These are phyloP conservation scores for Termitomyces sp. DNA, from an alignment of 768 basidiomycete genomes.

Conservation along the genomic window DNA sequence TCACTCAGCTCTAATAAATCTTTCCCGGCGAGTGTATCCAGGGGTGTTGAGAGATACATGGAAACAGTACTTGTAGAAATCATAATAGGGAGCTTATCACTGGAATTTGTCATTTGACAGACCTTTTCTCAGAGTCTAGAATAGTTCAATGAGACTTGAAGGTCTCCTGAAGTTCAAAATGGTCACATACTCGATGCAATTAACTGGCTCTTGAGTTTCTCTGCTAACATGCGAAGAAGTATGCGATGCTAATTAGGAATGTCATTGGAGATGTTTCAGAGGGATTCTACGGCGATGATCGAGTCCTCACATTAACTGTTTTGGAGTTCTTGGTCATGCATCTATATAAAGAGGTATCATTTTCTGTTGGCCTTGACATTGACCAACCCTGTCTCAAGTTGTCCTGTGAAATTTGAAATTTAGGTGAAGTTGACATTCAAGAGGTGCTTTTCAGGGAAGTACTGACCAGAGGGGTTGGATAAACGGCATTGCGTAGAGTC, in stretches of 20 bases:
- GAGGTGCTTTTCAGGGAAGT: not conserved
- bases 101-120: not conserved
- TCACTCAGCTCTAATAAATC: conserved; percentile 15
- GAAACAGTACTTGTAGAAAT: not conserved
- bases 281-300: no score
- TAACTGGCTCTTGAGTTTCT: conserved; percentile 11
- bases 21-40: conserved; percentile 16
- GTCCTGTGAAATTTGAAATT: no score
- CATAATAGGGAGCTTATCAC: not conserved
- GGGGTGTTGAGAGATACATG: conserved; percentile 13
- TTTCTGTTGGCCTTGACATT: not conserved
- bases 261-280: not conserved
- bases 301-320: not conserved
- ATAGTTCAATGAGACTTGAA: not conserved
- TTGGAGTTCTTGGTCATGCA: not conserved
- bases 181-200: conserved; percentile 9
- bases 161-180: not conserved
- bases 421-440: not conserved
- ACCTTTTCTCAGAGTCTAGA: conserved; percentile 11
- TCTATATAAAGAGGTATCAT: not conserved
- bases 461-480: not conserved
- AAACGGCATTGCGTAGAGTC: not conserved
- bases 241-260: not conserved
- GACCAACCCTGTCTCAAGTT: not conserved
- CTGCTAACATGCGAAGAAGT: conserved; percentile 6